Evolutionary conservation across 1,139 yeast genomes (phyloP).

Genomic region (Yamadazyma dendronema): DNA sequence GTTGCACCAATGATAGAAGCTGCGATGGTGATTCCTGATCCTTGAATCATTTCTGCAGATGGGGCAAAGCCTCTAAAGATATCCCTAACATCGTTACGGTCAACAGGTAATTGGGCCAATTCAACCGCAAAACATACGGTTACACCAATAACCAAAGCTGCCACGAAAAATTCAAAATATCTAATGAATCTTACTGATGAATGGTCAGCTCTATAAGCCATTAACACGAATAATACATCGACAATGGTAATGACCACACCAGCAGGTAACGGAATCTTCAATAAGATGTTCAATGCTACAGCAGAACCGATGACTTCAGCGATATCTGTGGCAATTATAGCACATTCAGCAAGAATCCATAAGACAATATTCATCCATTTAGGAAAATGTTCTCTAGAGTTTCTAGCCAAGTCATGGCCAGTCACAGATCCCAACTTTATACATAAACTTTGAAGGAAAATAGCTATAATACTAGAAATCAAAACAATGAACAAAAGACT

Average conservation of each 20-base stretch:
- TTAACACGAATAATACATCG: slow-evolving; percentile 70
- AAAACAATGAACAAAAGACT: slow-evolving; percentile 66
- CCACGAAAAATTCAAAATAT: slow-evolving; percentile 66
- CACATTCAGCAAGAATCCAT: slow-evolving; percentile 73
- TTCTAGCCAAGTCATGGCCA: slow-evolving; percentile 72
- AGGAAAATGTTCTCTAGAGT: slow-evolving; percentile 64
- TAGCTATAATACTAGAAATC: slow-evolving; percentile 68
- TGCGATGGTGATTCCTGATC: slow-evolving; percentile 67
- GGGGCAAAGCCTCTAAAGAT: slow-evolving; percentile 74
- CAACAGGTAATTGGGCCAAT: slow-evolving; percentile 52
- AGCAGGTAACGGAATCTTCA: slow-evolving; percentile 71
- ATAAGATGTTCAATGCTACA: slow-evolving; percentile 69
- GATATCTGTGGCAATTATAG: slow-evolving; percentile 80
- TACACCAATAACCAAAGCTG: slow-evolving; percentile 63
- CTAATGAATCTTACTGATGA: slow-evolving; percentile 62
- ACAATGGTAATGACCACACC: slow-evolving; percentile 71
- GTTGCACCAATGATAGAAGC: slow-evolving; percentile 81
- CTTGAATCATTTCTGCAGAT: slow-evolving; percentile 57
- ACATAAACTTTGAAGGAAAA: slow-evolving; percentile 69
- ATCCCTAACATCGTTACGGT: slow-evolving; percentile 37
- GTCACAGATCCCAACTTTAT: slow-evolving; percentile 79
- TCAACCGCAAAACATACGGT: slow-evolving; percentile 72
- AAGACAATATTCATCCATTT: slow-evolving; percentile 53
- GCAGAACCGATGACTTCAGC: slow-evolving; percentile 92
- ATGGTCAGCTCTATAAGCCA: slow-evolving; percentile 73